phyloP scores from a whole-genome alignment of 805 yeast genomes.

The Dipodascus albidus region DNA sequence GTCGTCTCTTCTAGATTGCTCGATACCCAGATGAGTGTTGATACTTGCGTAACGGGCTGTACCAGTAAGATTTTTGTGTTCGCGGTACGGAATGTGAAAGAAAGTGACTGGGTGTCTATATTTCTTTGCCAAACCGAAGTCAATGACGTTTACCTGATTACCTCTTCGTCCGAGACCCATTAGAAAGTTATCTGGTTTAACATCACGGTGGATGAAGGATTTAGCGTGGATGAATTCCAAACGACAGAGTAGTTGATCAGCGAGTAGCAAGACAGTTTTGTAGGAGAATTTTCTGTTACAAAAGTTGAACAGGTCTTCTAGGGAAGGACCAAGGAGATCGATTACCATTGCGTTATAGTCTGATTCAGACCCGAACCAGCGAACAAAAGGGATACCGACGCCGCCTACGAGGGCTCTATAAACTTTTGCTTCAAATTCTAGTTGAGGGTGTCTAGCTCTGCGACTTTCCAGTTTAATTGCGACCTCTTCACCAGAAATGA shows the following conservation, averaged over 20 bases:
- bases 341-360: slow-evolving; percentile 96
- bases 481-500: slow-evolving; percentile 93
- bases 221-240: slow-evolving; percentile 93
- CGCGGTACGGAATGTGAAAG: slow-evolving; percentile 90
- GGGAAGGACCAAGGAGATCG: slow-evolving; percentile 87
- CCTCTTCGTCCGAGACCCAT: slow-evolving; percentile 92
- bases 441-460: slow-evolving; percentile 89
- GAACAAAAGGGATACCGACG: slow-evolving; percentile 90
- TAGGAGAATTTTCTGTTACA: slow-evolving; percentile 88
- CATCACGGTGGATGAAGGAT: slow-evolving; percentile 77
- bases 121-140: slow-evolving; percentile 88
- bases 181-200: slow-evolving; percentile 72
- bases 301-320: slow-evolving; percentile 91
- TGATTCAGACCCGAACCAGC: slow-evolving; percentile 96
- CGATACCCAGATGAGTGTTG: slow-evolving; percentile 94
- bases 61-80: slow-evolving; percentile 92
- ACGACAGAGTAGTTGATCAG: slow-evolving; percentile 89
- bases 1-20: slow-evolving; percentile 93
- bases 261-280: slow-evolving; percentile 84
- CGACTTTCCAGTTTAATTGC: slow-evolving; percentile 90
- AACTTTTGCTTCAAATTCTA: slow-evolving; percentile 93
- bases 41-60: slow-evolving; percentile 95
- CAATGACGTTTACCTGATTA: slow-evolving; percentile 89
- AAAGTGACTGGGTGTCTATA: slow-evolving; percentile 91
- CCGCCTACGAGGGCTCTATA: slow-evolving; percentile 93